Evolutionary conservation across 495 filamentous ascomycete genomes (phyloP).

Genomic region (Lasiosphaeria miniovina): DNA sequence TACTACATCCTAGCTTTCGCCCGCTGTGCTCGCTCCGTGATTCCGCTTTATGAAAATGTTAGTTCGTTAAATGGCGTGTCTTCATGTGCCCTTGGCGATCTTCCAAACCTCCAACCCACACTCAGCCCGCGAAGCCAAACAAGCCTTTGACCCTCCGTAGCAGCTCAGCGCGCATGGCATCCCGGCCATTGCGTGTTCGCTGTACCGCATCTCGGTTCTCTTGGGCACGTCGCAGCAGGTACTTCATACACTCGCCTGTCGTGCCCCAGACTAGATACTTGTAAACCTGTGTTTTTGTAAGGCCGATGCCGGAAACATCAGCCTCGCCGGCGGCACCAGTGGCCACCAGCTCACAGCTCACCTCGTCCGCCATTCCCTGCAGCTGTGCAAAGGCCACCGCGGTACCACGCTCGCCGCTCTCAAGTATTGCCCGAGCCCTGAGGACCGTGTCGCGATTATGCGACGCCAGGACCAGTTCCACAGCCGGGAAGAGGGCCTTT

Average conservation of each 20-base stretch:
- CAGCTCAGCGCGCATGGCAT: slow-evolving; percentile 72
- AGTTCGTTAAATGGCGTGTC: too few species aligned
- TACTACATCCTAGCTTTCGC: too few species aligned
- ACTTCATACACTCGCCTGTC: slow-evolving; percentile 91
- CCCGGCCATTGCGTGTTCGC: slow-evolving; percentile 68
- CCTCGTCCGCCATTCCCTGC: slow-evolving; percentile 96
- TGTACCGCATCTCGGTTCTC: slow-evolving; percentile 90
- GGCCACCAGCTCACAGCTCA: slow-evolving; percentile 75
- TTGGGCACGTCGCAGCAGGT: slow-evolving; percentile 76
- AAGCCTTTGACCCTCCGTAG: slow-evolving; percentile 54
- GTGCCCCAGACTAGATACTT: slow-evolving; percentile 94
- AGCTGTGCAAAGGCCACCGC: slow-evolving; percentile 84
- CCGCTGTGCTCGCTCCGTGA: too few species aligned
- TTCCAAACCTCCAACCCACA: neutral
- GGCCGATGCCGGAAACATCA: neutral
- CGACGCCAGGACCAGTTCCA: slow-evolving; percentile 78
- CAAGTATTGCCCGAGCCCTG: slow-evolving; percentile 55
- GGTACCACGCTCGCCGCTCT: slow-evolving; percentile 35
- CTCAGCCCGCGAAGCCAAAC: slow-evolving; percentile 33
- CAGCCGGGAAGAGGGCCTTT: slow-evolving; percentile 53
- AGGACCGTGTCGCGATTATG: slow-evolving; percentile 84
- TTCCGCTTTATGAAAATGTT: too few species aligned
- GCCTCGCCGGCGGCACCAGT: slow-evolving; percentile 8
- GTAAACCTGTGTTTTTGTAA: slow-evolving; percentile 60
- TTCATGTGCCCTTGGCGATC: neutral